Evolutionary conservation across 139 green algal genomes (phyloP).

Genomic region (Ulvella scutata): DNA sequence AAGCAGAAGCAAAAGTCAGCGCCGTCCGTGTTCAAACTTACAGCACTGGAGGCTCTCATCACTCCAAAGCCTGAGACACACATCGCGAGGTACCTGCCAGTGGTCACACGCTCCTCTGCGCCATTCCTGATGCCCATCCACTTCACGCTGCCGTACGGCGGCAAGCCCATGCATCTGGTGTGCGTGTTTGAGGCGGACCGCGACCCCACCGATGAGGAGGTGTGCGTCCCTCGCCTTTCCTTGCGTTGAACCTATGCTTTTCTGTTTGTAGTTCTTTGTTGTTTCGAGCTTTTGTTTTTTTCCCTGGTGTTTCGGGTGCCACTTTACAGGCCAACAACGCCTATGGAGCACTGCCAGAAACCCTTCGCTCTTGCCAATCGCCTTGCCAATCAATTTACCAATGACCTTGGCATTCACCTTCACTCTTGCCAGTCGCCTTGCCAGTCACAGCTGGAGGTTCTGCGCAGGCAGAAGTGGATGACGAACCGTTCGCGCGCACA

Average conservation of each 20-base stretch:
- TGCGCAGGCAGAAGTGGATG: background rate
- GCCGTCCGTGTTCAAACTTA: background rate
- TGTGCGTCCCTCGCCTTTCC: no score
- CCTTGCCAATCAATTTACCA: no score
- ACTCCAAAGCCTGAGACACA: background rate
- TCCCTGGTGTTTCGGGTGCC: no score
- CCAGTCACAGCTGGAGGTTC: no score
- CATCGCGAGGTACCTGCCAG: background rate
- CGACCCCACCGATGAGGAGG: background rate
- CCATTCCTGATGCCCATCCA: background rate
- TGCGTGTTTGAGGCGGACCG: constrained; percentile 1
- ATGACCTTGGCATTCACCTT: no score
- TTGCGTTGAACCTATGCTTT: no score
- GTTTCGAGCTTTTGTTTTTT: no score
- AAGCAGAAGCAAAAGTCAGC: background rate
- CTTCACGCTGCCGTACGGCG: background rate
- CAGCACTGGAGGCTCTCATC: background rate
- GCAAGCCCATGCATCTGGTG: background rate
- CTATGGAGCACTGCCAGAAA: no score
- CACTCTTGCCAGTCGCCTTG: no score
- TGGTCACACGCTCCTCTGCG: background rate
- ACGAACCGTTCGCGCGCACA: background rate
- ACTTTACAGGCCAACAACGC: no score
- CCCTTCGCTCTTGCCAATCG: no score
- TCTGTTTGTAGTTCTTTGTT: no score